phyloP scores from a whole-genome alignment of 306 rosid species.

The Sphenostylis stenocarpa region DNA sequence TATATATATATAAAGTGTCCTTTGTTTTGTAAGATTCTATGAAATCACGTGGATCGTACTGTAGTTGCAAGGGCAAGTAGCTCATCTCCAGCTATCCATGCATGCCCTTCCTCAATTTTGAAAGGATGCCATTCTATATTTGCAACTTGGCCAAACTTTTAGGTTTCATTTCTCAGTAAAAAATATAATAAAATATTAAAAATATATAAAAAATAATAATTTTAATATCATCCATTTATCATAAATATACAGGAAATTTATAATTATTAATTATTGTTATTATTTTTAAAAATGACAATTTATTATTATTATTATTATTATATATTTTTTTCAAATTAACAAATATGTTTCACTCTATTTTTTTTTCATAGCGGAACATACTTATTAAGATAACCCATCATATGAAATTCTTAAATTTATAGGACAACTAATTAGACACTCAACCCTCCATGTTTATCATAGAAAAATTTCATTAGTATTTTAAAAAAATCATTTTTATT shows the following conservation, averaged over 20 bases:
- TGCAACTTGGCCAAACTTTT: constrained; percentile 44
- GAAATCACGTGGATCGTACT: constrained; percentile 37
- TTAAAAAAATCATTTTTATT: not conserved
- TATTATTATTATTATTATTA: too few relatives aligned
- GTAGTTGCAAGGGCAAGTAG: constrained; percentile 29
- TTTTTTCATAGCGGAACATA: too few relatives aligned
- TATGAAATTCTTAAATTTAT: constrained; percentile 14
- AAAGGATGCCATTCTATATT: constrained; percentile 16
- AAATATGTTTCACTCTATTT: too few relatives aligned
- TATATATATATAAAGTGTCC: too few relatives aligned
- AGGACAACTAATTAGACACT: not conserved
- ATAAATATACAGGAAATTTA: too few relatives aligned
- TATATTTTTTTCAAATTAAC: too few relatives aligned
- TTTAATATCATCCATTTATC: too few relatives aligned
- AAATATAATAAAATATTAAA: too few relatives aligned
- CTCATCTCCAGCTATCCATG: constrained; percentile 23
- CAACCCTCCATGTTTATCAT: not conserved
- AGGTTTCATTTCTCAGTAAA: too few relatives aligned
- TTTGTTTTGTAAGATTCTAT: constrained; percentile 23
- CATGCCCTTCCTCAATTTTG: constrained; percentile 19
- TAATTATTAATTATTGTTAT: too few relatives aligned
- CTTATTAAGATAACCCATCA: constrained; percentile 31
- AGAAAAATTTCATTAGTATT: not conserved
- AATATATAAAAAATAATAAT: too few relatives aligned
- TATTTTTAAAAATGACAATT: too few relatives aligned